Conservation (phyloP, 176 grass and related monocot genomes). For the Triticum monococcum region DNA sequence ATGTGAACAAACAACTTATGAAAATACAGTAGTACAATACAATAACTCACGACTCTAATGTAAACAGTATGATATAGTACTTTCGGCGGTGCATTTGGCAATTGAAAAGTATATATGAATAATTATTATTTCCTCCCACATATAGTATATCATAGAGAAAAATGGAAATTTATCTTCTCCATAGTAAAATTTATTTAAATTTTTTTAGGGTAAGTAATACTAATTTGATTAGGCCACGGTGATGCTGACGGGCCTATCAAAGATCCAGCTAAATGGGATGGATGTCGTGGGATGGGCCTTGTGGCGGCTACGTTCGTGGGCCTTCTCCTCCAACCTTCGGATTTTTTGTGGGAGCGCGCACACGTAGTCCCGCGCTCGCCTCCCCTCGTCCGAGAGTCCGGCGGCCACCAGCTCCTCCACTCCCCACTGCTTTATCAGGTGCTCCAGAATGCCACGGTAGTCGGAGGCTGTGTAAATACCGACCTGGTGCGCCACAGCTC, state of each 20-base stretch:
- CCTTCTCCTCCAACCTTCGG: constrained; percentile 47
- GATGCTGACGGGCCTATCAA: constrained; percentile 30
- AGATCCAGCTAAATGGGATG: constrained; percentile 64
- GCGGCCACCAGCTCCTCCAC: background rate
- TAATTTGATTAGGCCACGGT: background rate
- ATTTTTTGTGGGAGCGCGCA: constrained; percentile 51
- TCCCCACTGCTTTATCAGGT: background rate
- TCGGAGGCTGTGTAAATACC: background rate
- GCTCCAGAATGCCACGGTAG: background rate
- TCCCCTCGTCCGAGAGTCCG: constrained; percentile 46
- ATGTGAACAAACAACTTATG: too few species aligned
- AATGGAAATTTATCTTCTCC: too few species aligned
- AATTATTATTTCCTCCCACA: too few species aligned
- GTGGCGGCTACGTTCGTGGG: background rate
- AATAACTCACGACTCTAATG: too few species aligned
- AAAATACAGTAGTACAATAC: too few species aligned
- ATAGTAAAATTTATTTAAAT: too few species aligned
- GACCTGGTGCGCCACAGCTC: background rate
- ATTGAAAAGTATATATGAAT: too few species aligned
- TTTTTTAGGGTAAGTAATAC: background rate
- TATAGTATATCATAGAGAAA: too few species aligned
- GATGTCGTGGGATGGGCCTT: background rate
- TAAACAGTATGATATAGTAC: too few species aligned
- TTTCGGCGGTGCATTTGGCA: too few species aligned
- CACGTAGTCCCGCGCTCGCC: constrained; percentile 58